Evolutionary conservation across 2,329 filamentous ascomycete species (phyloP).

Genomic region (Trichoderma koningiopsis): DNA sequence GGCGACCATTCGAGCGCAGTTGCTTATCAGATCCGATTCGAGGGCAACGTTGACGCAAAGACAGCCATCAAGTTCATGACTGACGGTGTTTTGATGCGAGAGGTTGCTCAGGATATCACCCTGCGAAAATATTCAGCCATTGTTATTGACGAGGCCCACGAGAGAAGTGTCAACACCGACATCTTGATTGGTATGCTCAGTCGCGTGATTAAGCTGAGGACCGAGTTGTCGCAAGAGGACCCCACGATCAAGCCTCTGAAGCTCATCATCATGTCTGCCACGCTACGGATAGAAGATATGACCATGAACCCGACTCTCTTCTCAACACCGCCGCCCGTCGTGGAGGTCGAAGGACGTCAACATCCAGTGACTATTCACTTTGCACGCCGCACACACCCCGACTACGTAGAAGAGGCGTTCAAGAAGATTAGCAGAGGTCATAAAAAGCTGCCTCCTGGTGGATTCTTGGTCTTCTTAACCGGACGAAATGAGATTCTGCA

Average conservation of each 20-base stretch:
- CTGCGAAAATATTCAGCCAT: constrained; percentile 90
- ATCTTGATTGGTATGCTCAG: constrained; percentile 98
- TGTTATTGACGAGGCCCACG: constrained; percentile 95
- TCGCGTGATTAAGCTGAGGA: constrained; percentile 81
- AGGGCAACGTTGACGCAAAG: constrained; percentile 75
- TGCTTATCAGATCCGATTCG: constrained; percentile 93
- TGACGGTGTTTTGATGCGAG: constrained; percentile 89
- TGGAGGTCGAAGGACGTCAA: constrained; percentile 90
- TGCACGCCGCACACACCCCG: constrained; percentile 74
- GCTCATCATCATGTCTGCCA: constrained; percentile 97
- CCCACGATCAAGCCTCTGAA: constrained; percentile 76
- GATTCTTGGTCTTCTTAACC: constrained; percentile 91
- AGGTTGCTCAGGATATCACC: constrained; percentile 86
- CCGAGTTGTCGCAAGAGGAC: constrained; percentile 73
- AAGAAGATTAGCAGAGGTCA: constrained; percentile 86
- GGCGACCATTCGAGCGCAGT: constrained; percentile 76
- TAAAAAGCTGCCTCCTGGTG: constrained; percentile 83
- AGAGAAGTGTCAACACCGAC: constrained; percentile 96
- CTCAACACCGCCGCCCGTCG: constrained; percentile 72
- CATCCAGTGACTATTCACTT: constrained; percentile 91
- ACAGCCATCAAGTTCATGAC: constrained; percentile 99
- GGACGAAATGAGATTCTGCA: constrained; percentile 88
- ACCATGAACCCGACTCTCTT: constrained; percentile 83
- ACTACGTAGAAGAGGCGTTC: constrained; percentile 90
- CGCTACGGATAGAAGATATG: constrained; percentile 86